Percentiles rank a stretch among this genome's conserved stretches.
Evolutionary conservation across 495 filamentous ascomycete species (phyloP).

Genomic region (Xylona heveae): DNA sequence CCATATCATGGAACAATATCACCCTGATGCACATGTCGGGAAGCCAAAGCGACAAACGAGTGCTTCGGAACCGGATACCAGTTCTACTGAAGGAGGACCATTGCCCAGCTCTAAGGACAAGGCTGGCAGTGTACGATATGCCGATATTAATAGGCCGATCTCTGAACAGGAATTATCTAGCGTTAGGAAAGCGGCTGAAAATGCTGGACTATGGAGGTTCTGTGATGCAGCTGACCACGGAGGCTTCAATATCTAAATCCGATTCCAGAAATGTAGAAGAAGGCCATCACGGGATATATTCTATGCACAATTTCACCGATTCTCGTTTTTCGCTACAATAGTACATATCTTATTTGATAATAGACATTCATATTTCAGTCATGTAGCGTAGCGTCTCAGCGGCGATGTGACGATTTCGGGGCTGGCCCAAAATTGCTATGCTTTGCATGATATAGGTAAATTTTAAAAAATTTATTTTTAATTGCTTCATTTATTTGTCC

Average conservation of each 20-base stretch:
- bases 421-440: no score
- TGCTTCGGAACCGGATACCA: slow-evolving; percentile 8
- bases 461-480: neutral
- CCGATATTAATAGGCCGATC: slow-evolving; percentile 54
- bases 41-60: slow-evolving; percentile 25
- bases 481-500: slow-evolving; percentile 1
- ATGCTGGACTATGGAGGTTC: slow-evolving; percentile 55
- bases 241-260: slow-evolving; percentile 41
- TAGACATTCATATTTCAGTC: no score
- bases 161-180: slow-evolving; percentile 34
- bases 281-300: no score
- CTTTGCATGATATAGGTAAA: slow-evolving; percentile 7
- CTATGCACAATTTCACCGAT: no score
- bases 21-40: slow-evolving; percentile 39
- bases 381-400: no score
- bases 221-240: slow-evolving; percentile 46
- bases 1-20: slow-evolving; percentile 13
- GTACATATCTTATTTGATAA: no score
- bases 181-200: slow-evolving; percentile 39
- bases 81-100: slow-evolving; percentile 4
- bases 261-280: no score
- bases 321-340: no score
- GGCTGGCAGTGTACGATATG: slow-evolving; percentile 37
- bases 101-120: slow-evolving; percentile 8
- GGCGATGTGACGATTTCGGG: no score